A percentile compares a stretch with the other conserved stretches of the same genome.
These are phyloP conservation scores for Stemphylium lycopersici DNA, from an alignment of 2,329 filamentous ascomycete genomes.

Conservation along the genomic window DNA sequence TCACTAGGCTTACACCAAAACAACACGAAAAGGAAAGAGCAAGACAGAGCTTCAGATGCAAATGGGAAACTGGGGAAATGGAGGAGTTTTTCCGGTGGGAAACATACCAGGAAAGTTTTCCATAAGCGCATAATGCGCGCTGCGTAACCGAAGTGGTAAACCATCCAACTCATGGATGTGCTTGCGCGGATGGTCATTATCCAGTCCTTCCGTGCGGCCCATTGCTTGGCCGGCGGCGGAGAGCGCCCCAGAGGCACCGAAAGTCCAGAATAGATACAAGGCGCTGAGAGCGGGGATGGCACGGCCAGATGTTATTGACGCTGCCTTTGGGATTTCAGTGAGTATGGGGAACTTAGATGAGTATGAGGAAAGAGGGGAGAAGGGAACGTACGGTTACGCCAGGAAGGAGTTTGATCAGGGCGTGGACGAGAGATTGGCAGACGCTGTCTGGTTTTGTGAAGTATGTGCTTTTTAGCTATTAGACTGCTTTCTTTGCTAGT, in stretches of 20 bases:
- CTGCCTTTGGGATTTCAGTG: slow-evolving; percentile 1
- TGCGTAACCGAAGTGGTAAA: slow-evolving; percentile 25
- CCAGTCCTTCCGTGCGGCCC: slow-evolving; percentile 23
- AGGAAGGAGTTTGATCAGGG: slow-evolving; percentile 27
- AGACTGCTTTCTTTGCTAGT: neutral
- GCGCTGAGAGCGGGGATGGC: slow-evolving; percentile 30
- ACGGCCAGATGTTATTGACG: slow-evolving; percentile 26
- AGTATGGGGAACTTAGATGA: neutral
- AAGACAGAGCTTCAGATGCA: no score
- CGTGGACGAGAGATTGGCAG: slow-evolving; percentile 27
- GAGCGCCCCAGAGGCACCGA: slow-evolving; percentile 27
- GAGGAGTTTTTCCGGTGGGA: no score
- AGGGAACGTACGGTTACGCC: slow-evolving; percentile 21
- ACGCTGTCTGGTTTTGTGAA: slow-evolving; percentile 30
- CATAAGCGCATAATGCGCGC: slow-evolving; percentile 30
- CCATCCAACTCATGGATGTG: slow-evolving; percentile 19
- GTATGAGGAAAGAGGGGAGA: neutral
- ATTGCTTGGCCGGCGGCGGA: slow-evolving; percentile 32
- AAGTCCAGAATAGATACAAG: slow-evolving; percentile 32
- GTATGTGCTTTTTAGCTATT: slow-evolving; percentile 11
- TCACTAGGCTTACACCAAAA: neutral
- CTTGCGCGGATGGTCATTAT: slow-evolving; percentile 26
- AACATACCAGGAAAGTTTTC: slow-evolving; percentile 31
- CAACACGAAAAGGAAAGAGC: neutral
- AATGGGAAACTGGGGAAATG: no score